Percentiles rank a stretch among this genome's conserved stretches.
These are phyloP conservation scores for Psidium guajava DNA, from an alignment of 345 rosid species.

Conservation along the genomic window DNA sequence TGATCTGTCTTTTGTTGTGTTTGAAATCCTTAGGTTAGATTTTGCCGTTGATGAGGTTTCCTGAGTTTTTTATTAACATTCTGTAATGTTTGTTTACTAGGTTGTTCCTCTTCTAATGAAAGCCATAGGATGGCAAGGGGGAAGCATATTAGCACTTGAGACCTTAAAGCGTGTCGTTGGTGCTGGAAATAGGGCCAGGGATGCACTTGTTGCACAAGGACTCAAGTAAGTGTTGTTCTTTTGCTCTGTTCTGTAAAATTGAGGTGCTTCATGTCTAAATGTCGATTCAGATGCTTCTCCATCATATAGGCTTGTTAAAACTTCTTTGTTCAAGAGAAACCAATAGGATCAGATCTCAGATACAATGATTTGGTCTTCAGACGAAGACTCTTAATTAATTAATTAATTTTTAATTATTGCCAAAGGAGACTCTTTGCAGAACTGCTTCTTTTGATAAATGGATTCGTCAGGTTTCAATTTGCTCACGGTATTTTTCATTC, in stretches of 20 bases:
- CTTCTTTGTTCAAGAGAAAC: neutral
- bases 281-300: neutral
- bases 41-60: neutral
- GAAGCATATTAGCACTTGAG: conserved; percentile 97
- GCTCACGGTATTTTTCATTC: neutral
- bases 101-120: conserved; percentile 99
- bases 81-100: conserved; percentile 19
- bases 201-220: conserved; percentile 98
- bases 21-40: neutral
- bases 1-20: neutral
- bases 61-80: conserved; percentile 1
- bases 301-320: neutral
- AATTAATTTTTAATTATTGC: neutral
- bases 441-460: neutral
- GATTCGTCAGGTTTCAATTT: neutral
- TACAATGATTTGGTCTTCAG: neutral
- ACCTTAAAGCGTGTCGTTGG: conserved; percentile 90
- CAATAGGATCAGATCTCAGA: neutral
- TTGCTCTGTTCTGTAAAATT: neutral
- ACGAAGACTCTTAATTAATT: neutral
- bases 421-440: neutral
- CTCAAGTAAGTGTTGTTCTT: conserved; percentile 50
- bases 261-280: neutral
- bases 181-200: conserved; percentile 98
- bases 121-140: conserved; percentile 99